Base-by-base conservation (phyloP, 768 basidiomycete genomes). In the Agrocybe pediades region DNA sequence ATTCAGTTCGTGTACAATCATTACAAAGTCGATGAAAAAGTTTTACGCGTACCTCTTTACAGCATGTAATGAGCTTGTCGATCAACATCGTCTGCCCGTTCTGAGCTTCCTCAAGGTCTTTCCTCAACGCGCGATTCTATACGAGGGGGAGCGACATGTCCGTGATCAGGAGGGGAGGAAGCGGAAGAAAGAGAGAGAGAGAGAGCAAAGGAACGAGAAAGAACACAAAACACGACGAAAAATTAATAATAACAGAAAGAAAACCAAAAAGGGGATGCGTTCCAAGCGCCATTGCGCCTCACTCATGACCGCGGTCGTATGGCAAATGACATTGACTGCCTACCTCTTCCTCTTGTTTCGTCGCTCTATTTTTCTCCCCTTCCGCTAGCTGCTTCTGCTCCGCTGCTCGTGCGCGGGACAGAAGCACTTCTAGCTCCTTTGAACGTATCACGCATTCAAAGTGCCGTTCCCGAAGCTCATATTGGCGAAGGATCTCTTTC, bases 391-490 rank as follows among this genome's bases (percentile, higher is more conserved):
- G 88, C 68, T 88, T 89, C 68, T 92, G 90, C 63, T 94, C 92
- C 9, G 92, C 90, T 21, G 90, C 87, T 68, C 92, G 86, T 40
- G 92, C 92, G 26, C 91, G 84, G 44, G 92, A 92, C 15, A 95
- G 77, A 17, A 95, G 72, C 15, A 95, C 89, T 66, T 95, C 92
- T 20, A 95, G 80, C 69, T 95, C 92, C 71, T 95, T 95, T 40
- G 92, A 94, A 39, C 92, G 88, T 51, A 95, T 87, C 24, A 95
- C 88, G 58, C 90, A 92, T 72, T 94, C 92, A 62, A 94, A 95
- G 75, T 95, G 92, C 66, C 85, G 86, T 74, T 95, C 92, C 55
- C 92, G 87, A 51, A 93, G 83, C 64, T 95, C 88, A 65, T 95
- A 95, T 65, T 93, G 92, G 21, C 86, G 84, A 41, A 95, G 82